Percentiles rank a stretch among this genome's conserved stretches.
These are phyloP conservation scores for Hypoxylon sp. DNA, from an alignment of 2,329 filamentous ascomycete genomes.

Conservation along the genomic window DNA sequence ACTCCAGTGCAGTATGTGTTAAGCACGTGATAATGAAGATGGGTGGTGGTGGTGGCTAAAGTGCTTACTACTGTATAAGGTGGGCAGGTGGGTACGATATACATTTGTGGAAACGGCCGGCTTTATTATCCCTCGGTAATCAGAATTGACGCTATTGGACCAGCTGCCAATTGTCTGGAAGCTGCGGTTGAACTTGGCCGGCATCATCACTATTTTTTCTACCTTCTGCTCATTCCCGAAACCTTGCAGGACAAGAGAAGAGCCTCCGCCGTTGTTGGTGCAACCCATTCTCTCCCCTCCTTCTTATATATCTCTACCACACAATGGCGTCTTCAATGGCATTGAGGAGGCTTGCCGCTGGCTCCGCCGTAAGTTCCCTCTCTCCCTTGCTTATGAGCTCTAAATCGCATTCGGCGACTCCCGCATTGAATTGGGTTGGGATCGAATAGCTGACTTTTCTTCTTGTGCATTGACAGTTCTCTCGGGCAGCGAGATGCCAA, in stretches of 20 bases:
- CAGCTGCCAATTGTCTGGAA: slow-evolving; percentile 44
- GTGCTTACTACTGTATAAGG: slow-evolving; percentile 34
- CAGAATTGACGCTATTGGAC: slow-evolving; percentile 52
- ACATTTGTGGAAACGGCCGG: slow-evolving; percentile 34
- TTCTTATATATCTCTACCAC: slow-evolving; percentile 35
- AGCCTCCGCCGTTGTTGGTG: slow-evolving; percentile 39
- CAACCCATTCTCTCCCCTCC: slow-evolving; percentile 37
- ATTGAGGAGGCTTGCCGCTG: slow-evolving; percentile 71
- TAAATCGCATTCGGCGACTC: slow-evolving; percentile 24
- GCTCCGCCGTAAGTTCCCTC: slow-evolving; percentile 67
- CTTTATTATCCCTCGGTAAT: slow-evolving; percentile 55
- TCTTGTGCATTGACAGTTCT: slow-evolving; percentile 65
- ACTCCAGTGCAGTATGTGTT: background rate
- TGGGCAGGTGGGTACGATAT: slow-evolving; percentile 15
- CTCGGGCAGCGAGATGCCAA: slow-evolving; percentile 73
- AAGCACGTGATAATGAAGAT: slow-evolving; percentile 35
- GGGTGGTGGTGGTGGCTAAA: slow-evolving; percentile 30
- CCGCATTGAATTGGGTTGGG: slow-evolving; percentile 13
- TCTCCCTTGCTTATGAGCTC: slow-evolving; percentile 38
- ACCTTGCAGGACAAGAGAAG: slow-evolving; percentile 54
- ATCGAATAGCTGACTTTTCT: slow-evolving; percentile 32
- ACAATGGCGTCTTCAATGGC: slow-evolving; percentile 75
- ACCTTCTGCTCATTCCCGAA: slow-evolving; percentile 40
- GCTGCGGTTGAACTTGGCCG: slow-evolving; percentile 50
- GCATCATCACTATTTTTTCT: slow-evolving; percentile 51